Conservation (phyloP, 805 yeast species). For the Starmerella sirachaensis region DNA sequence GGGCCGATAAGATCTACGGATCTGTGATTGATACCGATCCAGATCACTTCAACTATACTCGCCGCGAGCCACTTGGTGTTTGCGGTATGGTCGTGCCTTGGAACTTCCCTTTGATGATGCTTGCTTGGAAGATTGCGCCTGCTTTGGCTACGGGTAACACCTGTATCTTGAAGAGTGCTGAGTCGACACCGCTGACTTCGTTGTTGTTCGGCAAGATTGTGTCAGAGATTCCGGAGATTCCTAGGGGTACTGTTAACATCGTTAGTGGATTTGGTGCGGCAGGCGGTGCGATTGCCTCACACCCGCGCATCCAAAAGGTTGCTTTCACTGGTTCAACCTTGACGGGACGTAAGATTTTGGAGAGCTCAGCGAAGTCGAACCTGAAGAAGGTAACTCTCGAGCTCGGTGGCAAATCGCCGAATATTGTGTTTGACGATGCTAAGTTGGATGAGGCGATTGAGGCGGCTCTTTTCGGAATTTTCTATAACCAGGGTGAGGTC, state of each 20-base stretch:
- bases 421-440: conserved; percentile 77
- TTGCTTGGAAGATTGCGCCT: conserved; percentile 72
- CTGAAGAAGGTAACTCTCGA: conserved; percentile 85
- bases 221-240: conserved; percentile 57
- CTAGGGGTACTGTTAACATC: conserved; percentile 64
- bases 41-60: conserved; percentile 53
- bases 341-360: conserved; percentile 71
- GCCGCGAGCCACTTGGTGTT: conserved; percentile 55
- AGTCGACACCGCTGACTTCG: conserved; percentile 61
- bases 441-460: conserved; percentile 63
- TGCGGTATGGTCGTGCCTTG: conserved; percentile 63
- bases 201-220: conserved; percentile 43
- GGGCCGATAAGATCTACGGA: conserved; percentile 61
- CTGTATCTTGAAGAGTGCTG: conserved; percentile 61
- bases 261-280: conserved; percentile 61
- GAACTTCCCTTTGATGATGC: conserved; percentile 62
- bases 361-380: conserved; percentile 49
- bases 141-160: conserved; percentile 73
- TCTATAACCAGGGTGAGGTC: conserved; percentile 90
- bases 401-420: conserved; percentile 93
- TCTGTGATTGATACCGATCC: conserved; percentile 45
- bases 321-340: conserved; percentile 93
- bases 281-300: conserved; percentile 51
- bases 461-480: conserved; percentile 65
- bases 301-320: conserved; percentile 61